These are phyloP conservation scores for Phlegmacium glaucopus DNA, from an alignment of 768 basidiomycete genomes.

Conservation along the genomic window DNA sequence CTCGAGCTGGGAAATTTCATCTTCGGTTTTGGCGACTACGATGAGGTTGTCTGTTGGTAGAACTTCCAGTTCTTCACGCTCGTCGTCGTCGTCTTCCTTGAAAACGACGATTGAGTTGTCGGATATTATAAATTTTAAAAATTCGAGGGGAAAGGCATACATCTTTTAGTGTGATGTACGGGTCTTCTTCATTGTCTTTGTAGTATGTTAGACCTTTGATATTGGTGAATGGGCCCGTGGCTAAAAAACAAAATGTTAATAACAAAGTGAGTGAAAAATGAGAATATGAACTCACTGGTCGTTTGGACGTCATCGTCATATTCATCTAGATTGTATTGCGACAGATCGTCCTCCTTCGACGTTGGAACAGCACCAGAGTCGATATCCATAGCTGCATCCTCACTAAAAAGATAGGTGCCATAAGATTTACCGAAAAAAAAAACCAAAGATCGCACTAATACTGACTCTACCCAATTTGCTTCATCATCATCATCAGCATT, in stretches of 20 bases:
- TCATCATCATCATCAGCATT: slow-evolving; percentile 45
- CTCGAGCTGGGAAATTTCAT: slow-evolving; percentile 94
- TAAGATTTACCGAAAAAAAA: slow-evolving; percentile 6
- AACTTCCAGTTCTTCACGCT: slow-evolving; percentile 87
- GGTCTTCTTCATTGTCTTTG: slow-evolving; percentile 89
- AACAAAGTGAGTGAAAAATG: slow-evolving; percentile 1
- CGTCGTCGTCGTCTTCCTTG: slow-evolving; percentile 68
- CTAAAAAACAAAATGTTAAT: slow-evolving; percentile 28
- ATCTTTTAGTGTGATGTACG: slow-evolving; percentile 94
- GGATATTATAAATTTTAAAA: neutral
- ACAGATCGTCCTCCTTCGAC: slow-evolving; percentile 60
- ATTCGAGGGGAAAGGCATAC: slow-evolving; percentile 41
- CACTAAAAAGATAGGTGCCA: slow-evolving; percentile 22
- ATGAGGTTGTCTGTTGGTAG: slow-evolving; percentile 90
- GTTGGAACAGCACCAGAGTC: slow-evolving; percentile 36
- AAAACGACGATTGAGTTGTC: slow-evolving; percentile 12
- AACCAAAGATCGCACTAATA: slow-evolving; percentile 23
- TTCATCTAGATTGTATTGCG: slow-evolving; percentile 85
- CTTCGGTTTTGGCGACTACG: slow-evolving; percentile 91
- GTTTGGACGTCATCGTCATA: slow-evolving; percentile 77
- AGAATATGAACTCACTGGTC: slow-evolving; percentile 23
- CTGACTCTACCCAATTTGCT: slow-evolving; percentile 87
- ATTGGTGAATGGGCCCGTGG: slow-evolving; percentile 82
- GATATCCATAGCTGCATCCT: slow-evolving; percentile 61
- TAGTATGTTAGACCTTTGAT: slow-evolving; percentile 95